Conservation (phyloP, 495 filamentous ascomycete genomes). For the Immersiella caudata region DNA sequence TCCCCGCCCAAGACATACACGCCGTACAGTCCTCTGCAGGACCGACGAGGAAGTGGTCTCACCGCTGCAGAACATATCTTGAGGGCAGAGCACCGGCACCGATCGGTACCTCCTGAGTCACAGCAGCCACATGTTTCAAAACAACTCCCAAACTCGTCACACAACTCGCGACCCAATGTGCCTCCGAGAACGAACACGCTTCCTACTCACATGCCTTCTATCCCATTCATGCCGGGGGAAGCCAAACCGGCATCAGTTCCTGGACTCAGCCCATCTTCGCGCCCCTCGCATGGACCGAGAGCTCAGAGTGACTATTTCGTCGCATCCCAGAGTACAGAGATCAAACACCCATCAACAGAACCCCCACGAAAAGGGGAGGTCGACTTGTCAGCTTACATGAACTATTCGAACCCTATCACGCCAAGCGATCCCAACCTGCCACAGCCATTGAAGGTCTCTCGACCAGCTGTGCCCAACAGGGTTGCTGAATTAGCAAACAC, state of each 20-base stretch:
- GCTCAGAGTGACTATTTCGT: constrained; percentile 1
- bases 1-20: constrained; percentile 21
- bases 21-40: constrained; percentile 27
- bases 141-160: not conserved
- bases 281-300: constrained; percentile 16
- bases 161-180: constrained; percentile 6
- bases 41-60: constrained; percentile 24
- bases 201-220: constrained; percentile 33
- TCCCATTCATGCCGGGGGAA: constrained; percentile 32
- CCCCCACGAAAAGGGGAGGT: not conserved
- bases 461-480: not conserved
- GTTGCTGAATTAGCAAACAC: not conserved
- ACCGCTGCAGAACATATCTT: constrained; percentile 26
- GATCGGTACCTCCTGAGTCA: not conserved
- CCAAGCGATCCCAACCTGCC: constrained; percentile 24
- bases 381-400: constrained; percentile 15
- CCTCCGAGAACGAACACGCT: constrained; percentile 34
- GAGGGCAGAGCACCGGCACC: constrained; percentile 10
- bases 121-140: not conserved
- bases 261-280: constrained; percentile 10
- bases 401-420: constrained; percentile 16
- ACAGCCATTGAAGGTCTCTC: constrained; percentile 27
- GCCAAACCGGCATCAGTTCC: constrained; percentile 13
- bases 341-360: not conserved
- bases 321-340: constrained; percentile 8